Percentiles rank a stretch among this genome's conserved stretches.
Evolutionary conservation across 805 yeast genomes (phyloP).

Genomic region (Lipomyces starkeyi): DNA sequence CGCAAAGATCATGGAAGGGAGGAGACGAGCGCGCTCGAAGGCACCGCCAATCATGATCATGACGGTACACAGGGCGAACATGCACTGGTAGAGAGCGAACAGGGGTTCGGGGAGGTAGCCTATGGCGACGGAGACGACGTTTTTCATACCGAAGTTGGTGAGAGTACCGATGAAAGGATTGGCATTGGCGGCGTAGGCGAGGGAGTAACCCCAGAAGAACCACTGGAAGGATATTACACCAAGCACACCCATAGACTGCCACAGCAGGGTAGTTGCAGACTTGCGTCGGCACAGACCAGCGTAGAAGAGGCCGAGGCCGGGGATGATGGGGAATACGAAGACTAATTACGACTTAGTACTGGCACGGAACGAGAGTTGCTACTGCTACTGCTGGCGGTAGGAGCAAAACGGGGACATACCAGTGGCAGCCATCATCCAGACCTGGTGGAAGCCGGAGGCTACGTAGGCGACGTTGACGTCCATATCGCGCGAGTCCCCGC

Average conservation of each 20-base stretch:
- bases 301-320: conserved; percentile 92
- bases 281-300: conserved; percentile 94
- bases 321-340: conserved; percentile 94
- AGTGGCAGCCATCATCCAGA: conserved; percentile 69
- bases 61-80: conserved; percentile 95
- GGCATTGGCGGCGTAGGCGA: conserved; percentile 76
- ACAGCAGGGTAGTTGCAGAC: conserved; percentile 90
- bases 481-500: conserved; percentile 71
- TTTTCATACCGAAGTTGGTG: conserved; percentile 77
- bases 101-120: conserved; percentile 84
- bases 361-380: neutral
- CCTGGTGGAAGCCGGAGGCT: conserved; percentile 67
- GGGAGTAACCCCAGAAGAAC: conserved; percentile 98
- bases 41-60: conserved; percentile 97
- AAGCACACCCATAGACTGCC: conserved; percentile 92
- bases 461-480: conserved; percentile 66
- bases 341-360: conserved; percentile 10
- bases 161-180: conserved; percentile 80
- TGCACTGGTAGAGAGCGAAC: conserved; percentile 91
- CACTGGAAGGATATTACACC: conserved; percentile 89
- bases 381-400: conserved; percentile 2
- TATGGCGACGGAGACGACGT: conserved; percentile 80
- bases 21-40: conserved; percentile 93
- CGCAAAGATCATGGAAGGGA: conserved; percentile 94
- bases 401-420: neutral